Percentiles rank a stretch among this genome's conserved stretches.
These are phyloP conservation scores for Candida insectalens DNA, from an alignment of 805 yeast genomes.

Conservation along the genomic window DNA sequence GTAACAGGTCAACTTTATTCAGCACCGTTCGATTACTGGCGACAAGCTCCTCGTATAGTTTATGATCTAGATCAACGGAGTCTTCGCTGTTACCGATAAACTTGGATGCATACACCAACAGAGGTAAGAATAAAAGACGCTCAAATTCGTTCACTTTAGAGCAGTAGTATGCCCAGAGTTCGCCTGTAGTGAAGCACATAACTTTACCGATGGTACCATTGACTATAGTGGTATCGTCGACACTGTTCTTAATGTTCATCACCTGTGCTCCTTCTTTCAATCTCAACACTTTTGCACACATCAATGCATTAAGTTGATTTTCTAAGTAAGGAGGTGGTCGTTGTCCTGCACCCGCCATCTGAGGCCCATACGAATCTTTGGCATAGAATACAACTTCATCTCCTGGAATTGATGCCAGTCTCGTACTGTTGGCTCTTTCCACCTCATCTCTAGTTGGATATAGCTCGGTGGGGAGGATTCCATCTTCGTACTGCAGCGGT, in stretches of 20 bases:
- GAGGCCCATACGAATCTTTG: conserved; percentile 24
- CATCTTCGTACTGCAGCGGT: conserved; percentile 51
- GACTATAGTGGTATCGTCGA: conserved; percentile 59
- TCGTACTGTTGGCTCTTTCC: conserved; percentile 54
- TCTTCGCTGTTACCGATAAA: conserved; percentile 8
- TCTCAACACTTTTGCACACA: conserved; percentile 58
- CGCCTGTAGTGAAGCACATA: conserved; percentile 35
- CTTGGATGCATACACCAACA: conserved; percentile 9
- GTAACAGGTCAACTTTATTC: neutral
- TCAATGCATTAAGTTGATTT: conserved; percentile 31
- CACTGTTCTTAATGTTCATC: conserved; percentile 73
- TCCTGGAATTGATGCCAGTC: conserved; percentile 43
- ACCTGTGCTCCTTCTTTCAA: conserved; percentile 88
- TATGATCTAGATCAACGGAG: conserved; percentile 9
- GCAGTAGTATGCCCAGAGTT: conserved; percentile 17
- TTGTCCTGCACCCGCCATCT: conserved; percentile 1
- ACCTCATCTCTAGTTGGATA: conserved; percentile 86
- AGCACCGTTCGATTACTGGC: conserved; percentile 3
- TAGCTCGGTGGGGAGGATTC: conserved; percentile 80
- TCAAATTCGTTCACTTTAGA: conserved; percentile 18
- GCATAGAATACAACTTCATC: conserved; percentile 34
- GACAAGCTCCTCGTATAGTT: conserved; percentile 12
- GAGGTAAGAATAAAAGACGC: conserved; percentile 8
- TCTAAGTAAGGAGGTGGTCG: conserved; percentile 4
- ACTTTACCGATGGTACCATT: conserved; percentile 89